Evolutionary conservation across 1,139 yeast species (phyloP).

Genomic region (Debaryomycetaceae sp.): DNA sequence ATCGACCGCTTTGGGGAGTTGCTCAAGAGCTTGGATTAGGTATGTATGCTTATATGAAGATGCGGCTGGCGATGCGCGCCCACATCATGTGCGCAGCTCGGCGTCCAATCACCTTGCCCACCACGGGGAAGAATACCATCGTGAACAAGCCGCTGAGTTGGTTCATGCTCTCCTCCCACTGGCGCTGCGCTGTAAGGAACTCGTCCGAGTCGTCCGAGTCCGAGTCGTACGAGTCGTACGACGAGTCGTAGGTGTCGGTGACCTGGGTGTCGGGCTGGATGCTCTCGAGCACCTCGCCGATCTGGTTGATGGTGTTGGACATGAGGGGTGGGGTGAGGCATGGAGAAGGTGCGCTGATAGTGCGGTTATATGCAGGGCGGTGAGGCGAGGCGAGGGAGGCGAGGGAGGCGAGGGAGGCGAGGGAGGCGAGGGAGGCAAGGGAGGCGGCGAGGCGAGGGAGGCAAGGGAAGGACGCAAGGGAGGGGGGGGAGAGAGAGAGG

Average conservation of each 20-base stretch:
- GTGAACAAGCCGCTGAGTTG: conserved; percentile 57
- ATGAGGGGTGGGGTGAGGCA: conserved; percentile 2
- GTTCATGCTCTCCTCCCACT: conserved; percentile 74
- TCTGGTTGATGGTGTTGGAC: conserved; percentile 3
- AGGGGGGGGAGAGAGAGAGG: too few species aligned
- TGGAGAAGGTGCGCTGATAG: too few species aligned
- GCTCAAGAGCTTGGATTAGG: conserved; percentile 8
- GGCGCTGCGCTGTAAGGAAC: conserved; percentile 52
- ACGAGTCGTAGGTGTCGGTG: conserved; percentile 12
- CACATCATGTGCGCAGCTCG: conserved; percentile 45
- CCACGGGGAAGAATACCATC: conserved; percentile 59
- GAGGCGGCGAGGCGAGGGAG: too few species aligned
- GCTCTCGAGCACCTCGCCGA: conserved; percentile 2
- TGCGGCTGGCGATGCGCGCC: conserved; percentile 31
- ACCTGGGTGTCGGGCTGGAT: conserved; percentile 7
- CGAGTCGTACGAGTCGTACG: conserved; percentile 12
- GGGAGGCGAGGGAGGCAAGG: too few species aligned
- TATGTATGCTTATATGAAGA: conserved; percentile 16
- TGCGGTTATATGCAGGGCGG: too few species aligned
- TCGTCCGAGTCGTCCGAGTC: conserved; percentile 14
- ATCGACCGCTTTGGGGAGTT: conserved; percentile 10
- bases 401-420: too few species aligned
- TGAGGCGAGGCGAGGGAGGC: too few species aligned
- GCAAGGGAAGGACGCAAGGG: too few species aligned
- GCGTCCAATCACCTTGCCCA: conserved; percentile 72